These are phyloP conservation scores for Heliosperma pusillum DNA, from an alignment of 148 eudicot genomes.

Conservation along the genomic window DNA sequence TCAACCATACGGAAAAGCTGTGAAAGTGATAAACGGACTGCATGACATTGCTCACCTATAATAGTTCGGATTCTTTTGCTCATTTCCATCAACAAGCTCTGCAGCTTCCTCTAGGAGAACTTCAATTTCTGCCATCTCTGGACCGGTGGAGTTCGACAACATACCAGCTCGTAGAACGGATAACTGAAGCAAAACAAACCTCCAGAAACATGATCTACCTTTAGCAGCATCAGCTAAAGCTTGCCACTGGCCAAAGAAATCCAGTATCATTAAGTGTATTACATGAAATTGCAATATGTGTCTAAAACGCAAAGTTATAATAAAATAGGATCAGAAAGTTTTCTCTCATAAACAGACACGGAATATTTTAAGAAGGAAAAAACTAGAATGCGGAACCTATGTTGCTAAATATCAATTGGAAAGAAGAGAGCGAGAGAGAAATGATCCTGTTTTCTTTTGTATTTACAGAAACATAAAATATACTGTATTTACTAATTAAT, in stretches of 20 bases:
- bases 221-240: constrained; percentile 79
- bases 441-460: background rate
- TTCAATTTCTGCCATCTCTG: constrained; percentile 79
- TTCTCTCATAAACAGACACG: background rate
- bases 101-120: constrained; percentile 93
- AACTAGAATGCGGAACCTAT: too few species aligned
- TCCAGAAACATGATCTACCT: constrained; percentile 82
- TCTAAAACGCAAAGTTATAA: background rate
- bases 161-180: constrained; percentile 73
- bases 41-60: constrained; percentile 52
- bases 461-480: background rate
- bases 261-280: constrained; percentile 12
- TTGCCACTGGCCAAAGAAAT: constrained; percentile 64
- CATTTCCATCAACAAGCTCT: constrained; percentile 85
- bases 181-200: constrained; percentile 85
- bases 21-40: background rate
- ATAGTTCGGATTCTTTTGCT: constrained; percentile 81
- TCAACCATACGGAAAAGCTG: background rate
- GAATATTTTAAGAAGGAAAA: background rate
- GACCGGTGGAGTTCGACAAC: constrained; percentile 46
- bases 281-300: background rate
- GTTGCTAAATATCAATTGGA: too few species aligned
- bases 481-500: background rate
- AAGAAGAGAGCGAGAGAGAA: too few species aligned
- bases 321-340: background rate